Conservation (phyloP, 2,329 filamentous ascomycete species). For the Verticillium tricorpus region DNA sequence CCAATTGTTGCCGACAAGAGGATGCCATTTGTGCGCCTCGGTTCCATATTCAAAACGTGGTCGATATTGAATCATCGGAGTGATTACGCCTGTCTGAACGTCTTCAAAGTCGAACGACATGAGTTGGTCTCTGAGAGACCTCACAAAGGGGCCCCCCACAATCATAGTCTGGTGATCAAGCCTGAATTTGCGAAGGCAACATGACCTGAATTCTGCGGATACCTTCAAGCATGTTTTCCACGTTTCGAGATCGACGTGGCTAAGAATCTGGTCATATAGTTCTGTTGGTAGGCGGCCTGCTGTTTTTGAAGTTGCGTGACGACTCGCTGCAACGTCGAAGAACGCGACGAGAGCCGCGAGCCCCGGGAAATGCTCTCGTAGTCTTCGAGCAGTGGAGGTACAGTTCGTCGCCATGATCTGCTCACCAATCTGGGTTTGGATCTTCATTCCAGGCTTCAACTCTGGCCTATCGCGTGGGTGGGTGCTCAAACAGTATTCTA, state of each 20-base stretch:
- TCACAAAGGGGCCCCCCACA: slow-evolving; percentile 1
- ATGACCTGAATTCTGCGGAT: slow-evolving; percentile 8
- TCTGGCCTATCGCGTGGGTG: slow-evolving; percentile 11
- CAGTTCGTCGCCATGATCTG: background rate
- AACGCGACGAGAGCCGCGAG: slow-evolving; percentile 17
- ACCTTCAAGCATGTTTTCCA: slow-evolving; percentile 14
- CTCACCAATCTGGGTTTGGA: background rate
- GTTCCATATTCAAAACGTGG: too few species aligned
- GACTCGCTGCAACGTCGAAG: slow-evolving; percentile 13
- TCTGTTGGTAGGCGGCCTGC: slow-evolving; percentile 9
- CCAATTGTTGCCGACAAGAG: too few species aligned
- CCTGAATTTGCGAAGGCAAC: slow-evolving; percentile 13
- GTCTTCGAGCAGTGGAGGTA: background rate
- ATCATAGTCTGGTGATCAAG: slow-evolving; percentile 11
- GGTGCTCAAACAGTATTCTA: slow-evolving; percentile 8
- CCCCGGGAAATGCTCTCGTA: slow-evolving; percentile 10
- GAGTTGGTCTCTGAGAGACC: too few species aligned
- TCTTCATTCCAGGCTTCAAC: slow-evolving; percentile 1
- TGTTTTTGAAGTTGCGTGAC: slow-evolving; percentile 7
- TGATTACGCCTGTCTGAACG: slow-evolving; percentile 9
- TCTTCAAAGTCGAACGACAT: slow-evolving; percentile 10
- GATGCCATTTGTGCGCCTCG: too few species aligned
- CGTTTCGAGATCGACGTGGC: slow-evolving; percentile 15
- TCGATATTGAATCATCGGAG: background rate
- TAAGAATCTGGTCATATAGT: slow-evolving; percentile 12